A percentile compares a stretch with the other conserved stretches of the same genome.
These are phyloP conservation scores for Scleroderma bovista DNA, from an alignment of 768 basidiomycete genomes.

Conservation along the genomic window DNA sequence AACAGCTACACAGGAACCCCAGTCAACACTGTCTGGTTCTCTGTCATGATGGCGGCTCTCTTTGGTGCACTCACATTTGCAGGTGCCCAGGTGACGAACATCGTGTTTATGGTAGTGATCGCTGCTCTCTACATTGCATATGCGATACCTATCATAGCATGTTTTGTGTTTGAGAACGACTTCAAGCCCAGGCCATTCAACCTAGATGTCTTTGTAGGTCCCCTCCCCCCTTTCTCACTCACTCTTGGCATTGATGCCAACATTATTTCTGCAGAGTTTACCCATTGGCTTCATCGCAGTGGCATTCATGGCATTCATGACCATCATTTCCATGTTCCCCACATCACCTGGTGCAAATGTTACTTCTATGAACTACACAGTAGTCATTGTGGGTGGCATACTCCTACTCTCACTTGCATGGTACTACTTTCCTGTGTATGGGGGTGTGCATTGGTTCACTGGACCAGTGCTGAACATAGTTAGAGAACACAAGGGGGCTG, in stretches of 20 bases:
- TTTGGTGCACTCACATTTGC: constrained; percentile 53
- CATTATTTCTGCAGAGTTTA: constrained; percentile 37
- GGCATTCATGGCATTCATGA: constrained; percentile 61
- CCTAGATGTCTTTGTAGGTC: constrained; percentile 38
- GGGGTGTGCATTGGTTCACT: constrained; percentile 67
- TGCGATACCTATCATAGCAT: too few relatives aligned
- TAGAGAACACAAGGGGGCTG: background rate
- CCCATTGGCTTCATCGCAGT: constrained; percentile 52
- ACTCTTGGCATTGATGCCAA: constrained; percentile 6
- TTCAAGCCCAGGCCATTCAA: too few relatives aligned
- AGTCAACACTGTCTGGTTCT: too few relatives aligned
- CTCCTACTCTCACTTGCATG: too few relatives aligned
- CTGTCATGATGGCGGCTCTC: constrained; percentile 31
- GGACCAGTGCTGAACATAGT: constrained; percentile 52
- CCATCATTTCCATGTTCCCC: too few relatives aligned
- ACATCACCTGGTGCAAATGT: too few relatives aligned
- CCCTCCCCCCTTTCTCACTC: background rate
- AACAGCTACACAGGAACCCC: constrained; percentile 49
- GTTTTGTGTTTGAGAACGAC: too few relatives aligned
- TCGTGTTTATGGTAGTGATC: constrained; percentile 50
- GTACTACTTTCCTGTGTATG: constrained; percentile 64
- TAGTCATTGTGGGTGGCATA: too few relatives aligned
- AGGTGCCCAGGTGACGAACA: constrained; percentile 49
- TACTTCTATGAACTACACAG: too few relatives aligned
- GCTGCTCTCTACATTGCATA: constrained; percentile 43